Evolutionary conservation across 495 filamentous ascomycete species (phyloP).

Genomic region (Bryoglossum gracile): DNA sequence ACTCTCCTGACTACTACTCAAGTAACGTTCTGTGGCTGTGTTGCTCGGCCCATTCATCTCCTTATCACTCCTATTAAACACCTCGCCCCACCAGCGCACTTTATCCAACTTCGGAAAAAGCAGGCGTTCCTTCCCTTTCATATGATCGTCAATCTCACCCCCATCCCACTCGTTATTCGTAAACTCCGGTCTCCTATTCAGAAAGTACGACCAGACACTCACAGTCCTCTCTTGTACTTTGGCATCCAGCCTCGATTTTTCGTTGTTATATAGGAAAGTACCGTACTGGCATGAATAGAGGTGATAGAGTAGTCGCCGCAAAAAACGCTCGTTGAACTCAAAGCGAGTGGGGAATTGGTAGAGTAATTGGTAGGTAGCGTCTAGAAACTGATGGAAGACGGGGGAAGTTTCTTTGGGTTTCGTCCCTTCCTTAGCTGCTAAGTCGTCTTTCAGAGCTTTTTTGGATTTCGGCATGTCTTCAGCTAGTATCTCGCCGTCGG

Average conservation of each 20-base stretch:
- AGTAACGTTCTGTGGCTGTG: slow-evolving; percentile 26
- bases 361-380: slow-evolving; percentile 87
- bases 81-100: slow-evolving; percentile 86
- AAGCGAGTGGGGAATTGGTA: slow-evolving; percentile 85
- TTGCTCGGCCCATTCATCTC: slow-evolving; percentile 82
- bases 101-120: slow-evolving; percentile 63
- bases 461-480: slow-evolving; percentile 35
- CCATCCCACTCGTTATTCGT: slow-evolving; percentile 69
- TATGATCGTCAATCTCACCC: slow-evolving; percentile 62
- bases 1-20: slow-evolving; percentile 9
- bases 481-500: slow-evolving; percentile 48
- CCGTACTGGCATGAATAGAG: slow-evolving; percentile 95
- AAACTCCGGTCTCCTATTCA: slow-evolving; percentile 70
- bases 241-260: slow-evolving; percentile 78
- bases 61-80: slow-evolving; percentile 73
- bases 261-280: slow-evolving; percentile 91
- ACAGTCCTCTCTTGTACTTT: slow-evolving; percentile 64
- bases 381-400: slow-evolving; percentile 97
- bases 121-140: slow-evolving; percentile 71
- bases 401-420: slow-evolving; percentile 82
- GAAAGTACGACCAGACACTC: slow-evolving; percentile 94
- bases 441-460: slow-evolving; percentile 12
- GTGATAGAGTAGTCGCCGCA: slow-evolving; percentile 86
- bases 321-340: slow-evolving; percentile 94
- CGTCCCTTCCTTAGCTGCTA: slow-evolving; percentile 38